These are phyloP conservation scores for Solanum arcanum DNA, from an alignment of 257 asterid genomes.

Conservation along the genomic window DNA sequence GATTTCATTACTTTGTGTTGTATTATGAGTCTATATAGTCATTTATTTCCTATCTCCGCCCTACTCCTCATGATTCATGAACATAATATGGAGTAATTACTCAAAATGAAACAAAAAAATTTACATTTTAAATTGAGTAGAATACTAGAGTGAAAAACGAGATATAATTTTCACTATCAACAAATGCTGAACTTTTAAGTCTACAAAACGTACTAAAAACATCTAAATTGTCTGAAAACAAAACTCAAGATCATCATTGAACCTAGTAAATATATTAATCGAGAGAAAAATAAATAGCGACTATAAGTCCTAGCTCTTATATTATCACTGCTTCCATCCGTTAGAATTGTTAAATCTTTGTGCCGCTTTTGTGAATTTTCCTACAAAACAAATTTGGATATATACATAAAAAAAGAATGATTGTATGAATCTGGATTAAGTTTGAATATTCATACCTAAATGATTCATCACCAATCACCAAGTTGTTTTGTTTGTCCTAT, in stretches of 20 bases:
- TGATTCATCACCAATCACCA: no score
- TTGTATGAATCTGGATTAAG: no score
- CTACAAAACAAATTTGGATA: slow-evolving; percentile 22
- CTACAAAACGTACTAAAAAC: not conserved
- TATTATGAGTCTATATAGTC: no score
- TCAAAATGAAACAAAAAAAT: no score
- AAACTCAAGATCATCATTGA: not conserved
- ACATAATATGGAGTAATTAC: no score
- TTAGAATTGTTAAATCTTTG: slow-evolving; percentile 48
- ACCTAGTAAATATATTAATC: not conserved
- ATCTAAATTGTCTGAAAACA: not conserved
- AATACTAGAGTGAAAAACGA: not conserved
- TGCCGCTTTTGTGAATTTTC: slow-evolving; percentile 36
- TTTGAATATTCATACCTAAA: no score
- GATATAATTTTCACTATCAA: not conserved
- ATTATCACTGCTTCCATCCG: slow-evolving; percentile 37
- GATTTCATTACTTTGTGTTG: no score
- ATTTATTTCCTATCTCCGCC: no score
- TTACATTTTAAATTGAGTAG: no score
- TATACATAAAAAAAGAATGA: no score
- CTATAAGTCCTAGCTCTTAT: slow-evolving; percentile 17
- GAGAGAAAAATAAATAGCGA: not conserved
- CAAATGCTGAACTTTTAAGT: no score
- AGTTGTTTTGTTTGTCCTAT: slow-evolving; percentile 32
- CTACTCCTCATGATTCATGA: not conserved